Evolutionary conservation across 1,284 basidiomycete species (phyloP).

Genomic region (Moesziomyces globuligerus): DNA sequence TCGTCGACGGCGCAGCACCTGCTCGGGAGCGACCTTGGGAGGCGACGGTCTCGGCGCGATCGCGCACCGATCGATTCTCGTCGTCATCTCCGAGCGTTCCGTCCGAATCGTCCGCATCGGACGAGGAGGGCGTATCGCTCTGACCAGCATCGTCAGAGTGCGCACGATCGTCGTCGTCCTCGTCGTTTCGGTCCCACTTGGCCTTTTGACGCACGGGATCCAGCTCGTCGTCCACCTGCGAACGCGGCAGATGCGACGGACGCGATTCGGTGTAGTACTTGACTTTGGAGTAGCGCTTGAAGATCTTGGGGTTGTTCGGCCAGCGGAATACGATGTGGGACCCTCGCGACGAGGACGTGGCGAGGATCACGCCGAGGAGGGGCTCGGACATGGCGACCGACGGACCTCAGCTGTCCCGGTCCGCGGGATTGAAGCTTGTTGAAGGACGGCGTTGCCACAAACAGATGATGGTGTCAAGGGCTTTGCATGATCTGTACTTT

Average conservation of each 20-base stretch:
- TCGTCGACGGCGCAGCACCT: constrained; percentile 8
- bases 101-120: constrained; percentile 48
- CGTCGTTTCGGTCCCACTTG: constrained; percentile 39
- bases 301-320: constrained; percentile 57
- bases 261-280: constrained; percentile 54
- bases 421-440: background rate
- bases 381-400: constrained; percentile 37
- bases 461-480: background rate
- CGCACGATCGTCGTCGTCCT: constrained; percentile 35
- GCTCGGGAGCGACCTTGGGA: constrained; percentile 27
- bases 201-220: constrained; percentile 48
- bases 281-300: constrained; percentile 57
- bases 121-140: constrained; percentile 42
- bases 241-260: constrained; percentile 1
- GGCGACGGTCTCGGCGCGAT: constrained; percentile 25
- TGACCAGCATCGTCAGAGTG: constrained; percentile 18
- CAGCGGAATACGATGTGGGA: constrained; percentile 63
- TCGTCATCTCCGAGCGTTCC: constrained; percentile 38
- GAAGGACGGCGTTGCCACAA: background rate
- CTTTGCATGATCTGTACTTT: too few species aligned
- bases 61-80: constrained; percentile 22
- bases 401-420: background rate
- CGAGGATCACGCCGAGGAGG: constrained; percentile 63
- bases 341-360: constrained; percentile 58
- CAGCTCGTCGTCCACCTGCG: constrained; percentile 34